Percentiles rank a stretch among this genome's conserved stretches.
Conservation (phyloP, 306 rosid genomes). For the Prunus persica region DNA sequence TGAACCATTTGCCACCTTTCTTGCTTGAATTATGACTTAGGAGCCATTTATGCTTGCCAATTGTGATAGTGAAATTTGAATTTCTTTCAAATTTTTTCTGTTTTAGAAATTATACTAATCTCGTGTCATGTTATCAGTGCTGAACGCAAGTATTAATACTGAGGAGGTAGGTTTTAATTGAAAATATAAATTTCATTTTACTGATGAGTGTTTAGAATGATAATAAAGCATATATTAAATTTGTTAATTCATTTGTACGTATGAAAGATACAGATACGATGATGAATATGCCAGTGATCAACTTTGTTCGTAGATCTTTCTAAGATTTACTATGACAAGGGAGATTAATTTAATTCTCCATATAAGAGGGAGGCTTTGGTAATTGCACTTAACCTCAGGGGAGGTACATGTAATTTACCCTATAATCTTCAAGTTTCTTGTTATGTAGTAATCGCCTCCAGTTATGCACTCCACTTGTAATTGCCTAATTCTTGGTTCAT, state of each 20-base stretch:
- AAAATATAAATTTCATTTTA: neutral
- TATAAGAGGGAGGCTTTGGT: neutral
- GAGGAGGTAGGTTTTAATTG: neutral
- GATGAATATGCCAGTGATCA: neutral
- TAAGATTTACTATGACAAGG: neutral
- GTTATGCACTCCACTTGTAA: neutral
- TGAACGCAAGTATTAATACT: neutral
- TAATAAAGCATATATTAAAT: neutral
- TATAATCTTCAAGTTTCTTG: neutral
- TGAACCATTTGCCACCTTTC: neutral
- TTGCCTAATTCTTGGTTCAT: neutral
- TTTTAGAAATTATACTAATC: neutral
- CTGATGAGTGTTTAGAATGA: neutral
- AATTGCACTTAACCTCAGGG: neutral
- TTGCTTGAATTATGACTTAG: neutral
- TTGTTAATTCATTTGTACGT: neutral
- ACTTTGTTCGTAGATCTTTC: neutral
- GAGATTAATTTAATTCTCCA: neutral
- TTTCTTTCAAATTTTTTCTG: neutral
- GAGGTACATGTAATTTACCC: neutral
- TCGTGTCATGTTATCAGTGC: neutral
- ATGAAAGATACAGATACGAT: neutral
- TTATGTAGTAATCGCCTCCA: neutral
- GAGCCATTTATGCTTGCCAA: neutral
- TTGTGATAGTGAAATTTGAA: neutral